Conservation (phyloP, 805 yeast genomes). For the Kuraishia cidri region DNA sequence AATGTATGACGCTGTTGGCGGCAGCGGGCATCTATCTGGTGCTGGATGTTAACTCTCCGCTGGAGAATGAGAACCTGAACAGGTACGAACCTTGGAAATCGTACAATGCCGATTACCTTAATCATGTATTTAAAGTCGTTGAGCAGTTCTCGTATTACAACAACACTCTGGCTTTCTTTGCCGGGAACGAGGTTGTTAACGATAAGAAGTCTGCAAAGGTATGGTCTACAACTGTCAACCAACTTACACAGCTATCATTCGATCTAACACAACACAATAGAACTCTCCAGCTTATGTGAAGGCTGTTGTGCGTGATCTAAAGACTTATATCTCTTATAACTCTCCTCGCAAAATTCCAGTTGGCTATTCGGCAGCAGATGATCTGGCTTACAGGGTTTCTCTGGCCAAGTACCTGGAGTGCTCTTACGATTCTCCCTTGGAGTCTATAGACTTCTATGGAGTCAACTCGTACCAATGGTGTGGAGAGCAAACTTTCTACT, state of each 20-base stretch:
- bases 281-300: conserved; percentile 70
- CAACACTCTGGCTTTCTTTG: conserved; percentile 85
- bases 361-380: conserved; percentile 97
- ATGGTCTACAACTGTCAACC: not conserved
- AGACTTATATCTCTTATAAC: conserved; percentile 52
- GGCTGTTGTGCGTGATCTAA: conserved; percentile 75
- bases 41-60: conserved; percentile 88
- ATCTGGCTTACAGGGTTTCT: conserved; percentile 64
- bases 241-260: not conserved
- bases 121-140: conserved; percentile 69
- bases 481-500: conserved; percentile 74
- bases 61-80: conserved; percentile 29
- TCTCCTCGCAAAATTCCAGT: conserved; percentile 69
- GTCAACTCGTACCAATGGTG: conserved; percentile 82
- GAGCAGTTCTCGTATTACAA: conserved; percentile 78
- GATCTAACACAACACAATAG: conserved; percentile 10
- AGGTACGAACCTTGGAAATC: conserved; percentile 93
- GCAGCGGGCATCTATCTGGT: conserved; percentile 88
- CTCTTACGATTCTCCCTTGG: conserved; percentile 33
- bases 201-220: conserved; percentile 59
- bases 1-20: conserved; percentile 87
- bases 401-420: conserved; percentile 79
- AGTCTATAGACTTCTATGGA: conserved; percentile 62
- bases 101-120: conserved; percentile 60
- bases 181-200: conserved; percentile 87